phyloP scores from a whole-genome alignment of 192 early-diverging fungal species.

The Thamnidium elegans region DNA sequence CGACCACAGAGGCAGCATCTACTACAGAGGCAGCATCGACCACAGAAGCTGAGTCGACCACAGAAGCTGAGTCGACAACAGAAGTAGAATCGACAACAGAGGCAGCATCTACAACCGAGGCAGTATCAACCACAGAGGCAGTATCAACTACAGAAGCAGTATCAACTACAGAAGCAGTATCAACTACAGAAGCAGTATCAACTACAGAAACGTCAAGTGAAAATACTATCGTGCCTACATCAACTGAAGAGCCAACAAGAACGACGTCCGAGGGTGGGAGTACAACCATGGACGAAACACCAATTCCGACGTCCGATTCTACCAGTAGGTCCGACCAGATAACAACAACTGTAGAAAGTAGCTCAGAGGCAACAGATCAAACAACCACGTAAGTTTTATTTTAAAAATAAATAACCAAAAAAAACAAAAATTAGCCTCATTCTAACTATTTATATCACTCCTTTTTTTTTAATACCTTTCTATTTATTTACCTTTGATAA shows the following conservation, averaged over 20 bases:
- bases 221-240: neutral
- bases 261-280: neutral
- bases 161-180: neutral
- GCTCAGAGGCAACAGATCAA: neutral
- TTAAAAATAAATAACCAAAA: too few relatives aligned
- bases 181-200: neutral
- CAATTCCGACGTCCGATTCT: neutral
- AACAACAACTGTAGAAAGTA: slow-evolving; percentile 1
- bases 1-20: neutral
- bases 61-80: neutral
- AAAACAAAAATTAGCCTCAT: too few relatives aligned
- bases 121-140: neutral
- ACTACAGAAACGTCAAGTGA: neutral
- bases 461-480: neutral
- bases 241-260: neutral
- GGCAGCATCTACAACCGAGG: neutral
- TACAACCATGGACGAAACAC: neutral
- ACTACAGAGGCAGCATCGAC: neutral
- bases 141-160: neutral
- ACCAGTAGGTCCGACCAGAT: slow-evolving; percentile 1
- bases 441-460: too few relatives aligned
- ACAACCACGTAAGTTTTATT: neutral
- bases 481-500: neutral
- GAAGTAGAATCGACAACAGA: neutral
- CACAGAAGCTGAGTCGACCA: neutral